A percentile compares a stretch with the other conserved stretches of the same genome.
Conservation (phyloP, 495 filamentous ascomycete genomes). For the Aspergillus taichungensis region DNA sequence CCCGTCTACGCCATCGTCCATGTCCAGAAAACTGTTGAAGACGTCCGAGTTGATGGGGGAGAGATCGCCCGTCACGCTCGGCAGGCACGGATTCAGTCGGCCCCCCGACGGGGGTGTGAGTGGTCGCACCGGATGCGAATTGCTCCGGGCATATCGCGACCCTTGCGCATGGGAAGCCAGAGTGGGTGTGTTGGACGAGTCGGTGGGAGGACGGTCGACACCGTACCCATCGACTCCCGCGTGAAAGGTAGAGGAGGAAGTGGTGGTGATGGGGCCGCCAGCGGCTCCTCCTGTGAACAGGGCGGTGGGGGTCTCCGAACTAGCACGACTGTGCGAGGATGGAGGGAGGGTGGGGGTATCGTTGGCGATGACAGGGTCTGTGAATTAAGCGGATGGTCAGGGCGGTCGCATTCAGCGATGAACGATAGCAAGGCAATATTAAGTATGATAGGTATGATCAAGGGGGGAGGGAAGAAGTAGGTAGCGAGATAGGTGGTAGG, state of each 20-base stretch:
- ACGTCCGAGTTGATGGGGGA: conserved; percentile 30
- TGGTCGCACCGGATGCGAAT: conserved; percentile 37
- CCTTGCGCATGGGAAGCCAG: conserved; percentile 28
- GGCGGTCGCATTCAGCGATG: too few relatives aligned
- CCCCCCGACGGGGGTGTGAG: conserved; percentile 32
- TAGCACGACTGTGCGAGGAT: conserved; percentile 25
- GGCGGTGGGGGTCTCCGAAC: conserved; percentile 26
- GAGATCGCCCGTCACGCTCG: conserved; percentile 19
- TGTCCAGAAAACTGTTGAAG: conserved; percentile 38
- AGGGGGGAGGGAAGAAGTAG: neutral
- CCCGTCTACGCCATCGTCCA: conserved; percentile 37
- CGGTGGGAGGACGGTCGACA: conserved; percentile 26
- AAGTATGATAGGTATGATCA: too few relatives aligned
- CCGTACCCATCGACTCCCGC: conserved; percentile 32
- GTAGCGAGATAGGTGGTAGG: conserved; percentile 2
- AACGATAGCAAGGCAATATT: too few relatives aligned
- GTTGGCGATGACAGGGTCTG: conserved; percentile 9
- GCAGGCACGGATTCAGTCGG: conserved; percentile 27
- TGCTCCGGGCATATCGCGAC: conserved; percentile 37
- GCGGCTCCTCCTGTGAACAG: conserved; percentile 26
- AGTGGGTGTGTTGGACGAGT: conserved; percentile 21
- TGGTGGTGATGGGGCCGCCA: conserved; percentile 26
- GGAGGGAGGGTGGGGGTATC: conserved; percentile 12
- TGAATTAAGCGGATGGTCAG: neutral
- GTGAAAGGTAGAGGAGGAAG: conserved; percentile 19